Base-by-base conservation (phyloP, 768 basidiomycete genomes). In the Hygrocybe coccinea region DNA sequence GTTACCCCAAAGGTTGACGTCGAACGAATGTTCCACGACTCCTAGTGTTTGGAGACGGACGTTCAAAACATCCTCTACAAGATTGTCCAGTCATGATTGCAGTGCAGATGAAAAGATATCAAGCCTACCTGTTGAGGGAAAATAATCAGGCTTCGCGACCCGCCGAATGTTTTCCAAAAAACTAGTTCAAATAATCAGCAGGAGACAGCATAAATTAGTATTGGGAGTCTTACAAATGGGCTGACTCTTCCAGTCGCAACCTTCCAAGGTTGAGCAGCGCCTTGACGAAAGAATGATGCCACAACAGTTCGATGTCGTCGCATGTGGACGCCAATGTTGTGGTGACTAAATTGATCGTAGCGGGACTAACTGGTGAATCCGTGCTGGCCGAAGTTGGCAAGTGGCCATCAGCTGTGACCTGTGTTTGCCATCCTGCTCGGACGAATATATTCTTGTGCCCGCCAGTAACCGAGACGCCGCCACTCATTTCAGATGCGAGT, bases 31-130 rank as follows among this genome's bases (percentile, higher is more conserved):
- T 60, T 91, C 89, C 55, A 84, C 81, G 19, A 91, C 84, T 2
- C 89, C 89, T 11, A 91, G 70, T 0, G 89, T 91, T 71, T 89
- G 89, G 34, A 92, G 71, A 21, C 89, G 86, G 55, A 88, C 88
- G 55, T 86, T 84, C 12, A 92, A 76, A 54, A 91, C 79, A 67
- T 92, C 89, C 60, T 82, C 89, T 89, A 65, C 35, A 35, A 38
- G 45, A 39, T 50, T 46, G 41, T 50, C 51, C 41, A 60, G 36
- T 21, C 22, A 25, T 24, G 34, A 35, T 54, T 36, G 35, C 35
- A 44, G 29, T 29, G 29, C 29, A 29, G 29, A 29, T 29, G 29
- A 34, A 21, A 14, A 57, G n/a, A 41, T 7, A 9, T 45, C 12
- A 39, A 41, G 21, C 21, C 15, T 56, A 86, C 89, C 85, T 62